A percentile compares a stretch with the other conserved stretches of the same genome.
These are phyloP conservation scores for Trypanosomatidae sp. DNA, from an alignment of 208 protist genomes.

Conservation along the genomic window DNA sequence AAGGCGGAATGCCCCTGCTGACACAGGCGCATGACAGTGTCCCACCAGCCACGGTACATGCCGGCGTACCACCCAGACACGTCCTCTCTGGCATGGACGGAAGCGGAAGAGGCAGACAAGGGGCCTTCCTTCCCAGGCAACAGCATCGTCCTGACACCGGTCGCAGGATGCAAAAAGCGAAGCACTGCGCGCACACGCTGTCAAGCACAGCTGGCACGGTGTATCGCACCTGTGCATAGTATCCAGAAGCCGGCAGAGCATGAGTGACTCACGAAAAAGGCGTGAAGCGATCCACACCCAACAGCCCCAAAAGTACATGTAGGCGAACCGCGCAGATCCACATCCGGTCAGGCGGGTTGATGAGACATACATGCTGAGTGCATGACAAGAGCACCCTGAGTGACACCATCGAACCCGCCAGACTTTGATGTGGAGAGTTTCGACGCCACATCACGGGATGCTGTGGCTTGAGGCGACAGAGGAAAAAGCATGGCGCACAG, in stretches of 20 bases:
- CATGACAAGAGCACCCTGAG: not conserved
- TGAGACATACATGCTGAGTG: not conserved
- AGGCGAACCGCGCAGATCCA: not conserved
- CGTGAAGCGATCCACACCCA: not conserved
- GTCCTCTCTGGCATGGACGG: not conserved
- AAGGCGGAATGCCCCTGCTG: not conserved
- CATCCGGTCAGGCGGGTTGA: not conserved
- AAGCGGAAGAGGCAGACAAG: not conserved
- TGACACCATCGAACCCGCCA: not conserved
- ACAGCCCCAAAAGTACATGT: not conserved
- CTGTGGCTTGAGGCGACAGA: not conserved
- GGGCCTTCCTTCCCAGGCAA: not conserved
- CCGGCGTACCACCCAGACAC: not conserved
- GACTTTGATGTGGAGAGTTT: not conserved
- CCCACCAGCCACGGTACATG: not conserved
- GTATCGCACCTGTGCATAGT: not conserved
- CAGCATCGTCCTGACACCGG: not conserved
- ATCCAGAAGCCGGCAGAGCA: not conserved
- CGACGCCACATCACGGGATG: not conserved
- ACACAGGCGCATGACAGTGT: not conserved
- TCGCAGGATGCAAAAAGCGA: not conserved
- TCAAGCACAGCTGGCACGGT: not conserved
- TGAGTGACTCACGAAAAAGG: not conserved
- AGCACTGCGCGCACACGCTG: not conserved
- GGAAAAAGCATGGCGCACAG: too few species aligned